A percentile compares a stretch with the other conserved stretches of the same genome.
These are phyloP conservation scores for Cubamyces lactineus DNA, from an alignment of 768 basidiomycete species.

Conservation along the genomic window DNA sequence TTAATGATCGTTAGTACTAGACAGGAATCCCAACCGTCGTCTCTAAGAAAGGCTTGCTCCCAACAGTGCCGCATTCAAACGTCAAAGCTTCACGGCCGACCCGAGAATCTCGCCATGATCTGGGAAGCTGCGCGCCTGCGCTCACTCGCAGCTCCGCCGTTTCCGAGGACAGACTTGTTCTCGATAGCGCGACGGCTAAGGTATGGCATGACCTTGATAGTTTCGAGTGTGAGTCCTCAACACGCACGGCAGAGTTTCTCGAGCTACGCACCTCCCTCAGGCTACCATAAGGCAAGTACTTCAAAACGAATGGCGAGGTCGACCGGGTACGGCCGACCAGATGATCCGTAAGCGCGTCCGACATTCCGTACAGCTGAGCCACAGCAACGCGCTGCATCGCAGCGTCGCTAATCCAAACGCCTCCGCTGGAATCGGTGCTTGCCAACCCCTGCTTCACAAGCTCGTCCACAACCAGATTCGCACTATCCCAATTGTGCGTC, in stretches of 20 bases:
- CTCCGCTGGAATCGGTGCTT: conserved; percentile 24
- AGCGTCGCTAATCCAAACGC: conserved; percentile 48
- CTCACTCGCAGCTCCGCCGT: conserved; percentile 72
- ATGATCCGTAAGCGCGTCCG: conserved; percentile 76
- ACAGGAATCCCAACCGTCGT: not conserved
- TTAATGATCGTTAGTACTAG: not conserved
- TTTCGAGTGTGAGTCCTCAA: not conserved
- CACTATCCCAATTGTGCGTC: conserved; percentile 83
- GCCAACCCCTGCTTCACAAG: conserved; percentile 63
- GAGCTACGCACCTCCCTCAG: conserved; percentile 55
- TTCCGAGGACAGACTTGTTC: conserved; percentile 87
- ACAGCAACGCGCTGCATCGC: conserved; percentile 70
- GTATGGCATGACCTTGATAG: conserved; percentile 81
- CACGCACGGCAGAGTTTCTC: not conserved
- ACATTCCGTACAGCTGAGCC: conserved; percentile 90
- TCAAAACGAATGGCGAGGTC: conserved; percentile 73
- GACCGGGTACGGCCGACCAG: conserved; percentile 58
- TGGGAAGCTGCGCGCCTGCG: conserved; percentile 55
- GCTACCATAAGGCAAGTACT: conserved; percentile 81
- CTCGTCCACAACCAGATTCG: conserved; percentile 60
- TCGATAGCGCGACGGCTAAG: conserved; percentile 86
- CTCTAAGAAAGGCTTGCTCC: not conserved
- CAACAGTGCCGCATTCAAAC: too few relatives aligned
- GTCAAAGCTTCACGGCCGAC: conserved; percentile 18
- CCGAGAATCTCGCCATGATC: conserved; percentile 49